A percentile compares a stretch with the other conserved stretches of the same genome.
Conservation (phyloP, 2,329 filamentous ascomycete species). For the Pezicula rhizophila region DNA sequence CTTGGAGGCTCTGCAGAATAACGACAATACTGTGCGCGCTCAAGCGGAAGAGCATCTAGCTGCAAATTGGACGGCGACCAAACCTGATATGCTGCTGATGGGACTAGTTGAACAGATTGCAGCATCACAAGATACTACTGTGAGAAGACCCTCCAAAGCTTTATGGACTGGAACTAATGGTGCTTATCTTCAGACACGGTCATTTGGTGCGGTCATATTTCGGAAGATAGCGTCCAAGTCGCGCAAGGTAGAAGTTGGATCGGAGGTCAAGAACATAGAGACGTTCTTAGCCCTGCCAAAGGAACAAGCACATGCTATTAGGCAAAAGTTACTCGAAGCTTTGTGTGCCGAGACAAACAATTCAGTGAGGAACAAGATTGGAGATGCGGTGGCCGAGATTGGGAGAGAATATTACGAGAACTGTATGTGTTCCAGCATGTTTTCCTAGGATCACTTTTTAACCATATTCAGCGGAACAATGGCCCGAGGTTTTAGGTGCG, state of each 20-base stretch:
- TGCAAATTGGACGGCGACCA: slow-evolving; percentile 77
- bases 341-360: slow-evolving; percentile 67
- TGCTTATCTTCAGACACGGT: slow-evolving; percentile 60
- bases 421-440: slow-evolving; percentile 47
- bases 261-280: slow-evolving; percentile 57
- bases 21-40: slow-evolving; percentile 80
- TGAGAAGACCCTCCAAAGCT: slow-evolving; percentile 13
- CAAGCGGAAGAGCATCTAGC: slow-evolving; percentile 87
- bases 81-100: slow-evolving; percentile 86
- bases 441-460: not conserved
- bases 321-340: slow-evolving; percentile 75
- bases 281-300: slow-evolving; percentile 75
- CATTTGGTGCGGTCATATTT: slow-evolving; percentile 91
- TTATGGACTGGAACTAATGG: slow-evolving; percentile 5
- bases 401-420: slow-evolving; percentile 92
- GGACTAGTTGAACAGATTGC: slow-evolving; percentile 89
- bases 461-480: slow-evolving; percentile 61
- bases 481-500: slow-evolving; percentile 81
- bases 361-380: slow-evolving; percentile 86
- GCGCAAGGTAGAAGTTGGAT: slow-evolving; percentile 63
- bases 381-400: slow-evolving; percentile 93
- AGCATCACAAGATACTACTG: slow-evolving; percentile 48
- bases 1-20: slow-evolving; percentile 78
- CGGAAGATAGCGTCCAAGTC: slow-evolving; percentile 87
- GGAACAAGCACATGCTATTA: slow-evolving; percentile 71